Base-by-base conservation (phyloP, 129 eudicot genomes). In the Centella asiatica region DNA sequence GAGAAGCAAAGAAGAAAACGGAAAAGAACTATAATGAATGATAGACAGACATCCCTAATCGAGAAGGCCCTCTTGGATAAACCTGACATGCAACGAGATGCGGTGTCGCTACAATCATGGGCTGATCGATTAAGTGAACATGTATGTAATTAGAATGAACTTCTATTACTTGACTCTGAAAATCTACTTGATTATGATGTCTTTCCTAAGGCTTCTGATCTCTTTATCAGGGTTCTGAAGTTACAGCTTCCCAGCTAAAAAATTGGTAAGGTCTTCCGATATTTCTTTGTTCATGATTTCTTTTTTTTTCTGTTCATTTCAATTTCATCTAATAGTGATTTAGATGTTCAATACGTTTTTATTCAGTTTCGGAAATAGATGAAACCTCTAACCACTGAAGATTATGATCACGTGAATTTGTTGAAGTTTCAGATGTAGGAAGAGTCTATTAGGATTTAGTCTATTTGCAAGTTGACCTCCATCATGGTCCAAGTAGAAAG, bases 21-120 rank as follows among this genome's bases (percentile, higher is more conserved):
- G 74, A 93, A 87, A 69, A 70, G 99, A 24, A 82, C 83, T 69
- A 72, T 93, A 67, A 87, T 93, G 96, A 93, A 85, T 75, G 92
- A 93, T 27, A 71, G 47, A 36, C 99, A 93, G 68, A 71, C 83
- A 18, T 58, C 67, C 8, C 65, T 87, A 37, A 70, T 93, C 34
- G 99, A 93, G 75, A 78, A 69, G 75, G 99, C 96, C 53, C 82
- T 93, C 62, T 58, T 62, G 59, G 88, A 70, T 11, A 94, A 78
- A 67, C 99, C 99, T 69, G 86, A 80, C 49, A 71, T 93, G 96
- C 96, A 87, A 58, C 77, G 87, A 47, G 80, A 85, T 80, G 76
- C 88, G 53, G 62, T 78, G 32, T 65, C 79, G 1, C 60, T 87
- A 36, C 75, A 69, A 29, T 44, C 51, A 34, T 87, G 95, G 99